A percentile compares a stretch with the other conserved stretches of the same genome.
phyloP scores from a whole-genome alignment of 495 filamentous ascomycete species.

The Glarea lozoyensis region DNA sequence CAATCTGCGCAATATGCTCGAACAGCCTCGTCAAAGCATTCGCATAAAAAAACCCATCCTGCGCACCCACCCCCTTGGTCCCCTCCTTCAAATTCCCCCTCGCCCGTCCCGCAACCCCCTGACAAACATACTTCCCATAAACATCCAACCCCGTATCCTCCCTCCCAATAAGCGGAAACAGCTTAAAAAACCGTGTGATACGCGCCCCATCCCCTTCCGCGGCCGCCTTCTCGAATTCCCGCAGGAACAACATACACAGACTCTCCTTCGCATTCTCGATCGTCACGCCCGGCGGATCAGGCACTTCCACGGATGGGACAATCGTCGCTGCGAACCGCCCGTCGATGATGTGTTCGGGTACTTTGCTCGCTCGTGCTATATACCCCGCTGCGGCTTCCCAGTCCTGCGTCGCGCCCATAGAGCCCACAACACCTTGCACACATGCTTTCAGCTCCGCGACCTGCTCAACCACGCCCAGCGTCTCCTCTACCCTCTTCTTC shows the following conservation, averaged over 20 bases:
- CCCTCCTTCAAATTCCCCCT: slow-evolving; percentile 64
- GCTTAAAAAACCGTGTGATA: slow-evolving; percentile 94
- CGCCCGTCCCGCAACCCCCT: slow-evolving; percentile 78
- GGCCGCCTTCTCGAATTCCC: slow-evolving; percentile 91
- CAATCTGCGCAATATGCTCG: slow-evolving; percentile 93
- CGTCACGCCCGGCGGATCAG: slow-evolving; percentile 81
- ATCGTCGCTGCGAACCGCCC: slow-evolving; percentile 87
- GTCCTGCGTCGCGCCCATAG: slow-evolving; percentile 96
- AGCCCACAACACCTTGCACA: slow-evolving; percentile 87
- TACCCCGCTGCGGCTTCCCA: slow-evolving; percentile 96
- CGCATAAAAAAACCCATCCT: slow-evolving; percentile 81
- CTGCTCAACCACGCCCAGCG: slow-evolving; percentile 87
- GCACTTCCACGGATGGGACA: slow-evolving; percentile 91
- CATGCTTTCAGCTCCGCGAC: slow-evolving; percentile 94
- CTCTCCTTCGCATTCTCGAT: slow-evolving; percentile 80
- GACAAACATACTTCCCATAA: slow-evolving; percentile 91
- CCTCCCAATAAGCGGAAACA: slow-evolving; percentile 90
- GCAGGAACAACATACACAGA: slow-evolving; percentile 78
- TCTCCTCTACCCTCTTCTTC: slow-evolving; percentile 81
- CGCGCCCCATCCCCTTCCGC: slow-evolving; percentile 73
- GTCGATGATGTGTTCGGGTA: slow-evolving; percentile 68
- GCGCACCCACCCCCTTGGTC: slow-evolving; percentile 34
- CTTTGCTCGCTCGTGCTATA: slow-evolving; percentile 68
- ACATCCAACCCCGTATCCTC: slow-evolving; percentile 86
- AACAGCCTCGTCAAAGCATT: slow-evolving; percentile 86